Base-by-base conservation (phyloP, 441 rosid genomes). In the Populus trichocarpa region DNA sequence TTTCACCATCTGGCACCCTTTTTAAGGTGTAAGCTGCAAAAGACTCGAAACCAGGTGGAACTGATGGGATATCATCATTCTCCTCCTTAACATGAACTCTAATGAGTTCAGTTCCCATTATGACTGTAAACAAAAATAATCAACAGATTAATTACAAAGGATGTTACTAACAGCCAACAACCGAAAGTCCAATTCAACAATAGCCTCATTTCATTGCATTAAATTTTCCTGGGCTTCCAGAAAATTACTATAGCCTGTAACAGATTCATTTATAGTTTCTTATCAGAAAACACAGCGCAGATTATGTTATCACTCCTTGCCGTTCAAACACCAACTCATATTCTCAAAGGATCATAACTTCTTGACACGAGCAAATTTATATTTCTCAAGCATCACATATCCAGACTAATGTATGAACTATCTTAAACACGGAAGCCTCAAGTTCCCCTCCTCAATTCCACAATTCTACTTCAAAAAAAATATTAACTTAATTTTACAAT, bases 31-130 rank as follows among this genome's bases (percentile, higher is more conserved):
- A 90, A 46, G 98, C 86, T 68, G 97, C 87, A 85, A 89, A 90
- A 50, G 97, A 85, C 88, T 95, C 99, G 72, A 97, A 97, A 33
- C 99, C 99, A 59, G 99, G 99, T 20, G 99, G 99, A 76, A 92
- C 91, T 73, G 93, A 85, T 35, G 93, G 98, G 81, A 95, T 74
- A 18, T 95, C 99, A 33, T 93, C 99, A 75, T 86, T 93, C 72
- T 95, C 97, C 83, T 92, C 97, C 87, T 95, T 92, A 69, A 88
- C 85, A 82, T 90, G 85, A 75, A 91, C 88, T 85, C 98, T 89
- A 91, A 90, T 85, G 73, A 97, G 91, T 72, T 94, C 96, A 66
- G 99, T 97, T 79, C 94, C 99, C 99, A 97, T 97, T 74, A 78
- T 57, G 80, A 83, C 89, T 89, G 84, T 72, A 42, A 72, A 78